Evolutionary conservation across 208 protist genomes (phyloP).

Genomic region (Leishmania gerbilli): DNA sequence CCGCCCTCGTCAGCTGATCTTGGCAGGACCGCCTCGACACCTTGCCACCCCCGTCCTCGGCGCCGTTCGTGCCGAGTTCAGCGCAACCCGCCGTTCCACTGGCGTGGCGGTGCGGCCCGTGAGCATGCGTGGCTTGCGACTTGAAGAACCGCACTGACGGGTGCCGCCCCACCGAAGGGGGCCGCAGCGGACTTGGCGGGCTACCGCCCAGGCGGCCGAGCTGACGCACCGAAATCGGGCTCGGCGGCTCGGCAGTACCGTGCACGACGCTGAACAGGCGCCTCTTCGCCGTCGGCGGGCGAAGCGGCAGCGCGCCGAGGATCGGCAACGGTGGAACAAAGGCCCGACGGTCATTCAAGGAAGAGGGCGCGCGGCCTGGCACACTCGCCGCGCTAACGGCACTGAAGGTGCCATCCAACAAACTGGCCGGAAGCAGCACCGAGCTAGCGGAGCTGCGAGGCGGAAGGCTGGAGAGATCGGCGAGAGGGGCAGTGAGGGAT

Average conservation of each 20-base stretch:
- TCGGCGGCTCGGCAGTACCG: constrained; percentile 43
- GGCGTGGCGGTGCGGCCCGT: constrained; percentile 6
- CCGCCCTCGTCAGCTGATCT: background rate
- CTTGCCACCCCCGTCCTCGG: background rate
- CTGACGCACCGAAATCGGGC: constrained; percentile 49
- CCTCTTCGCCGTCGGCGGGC: constrained; percentile 11
- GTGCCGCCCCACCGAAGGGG: constrained; percentile 22
- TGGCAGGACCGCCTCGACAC: background rate
- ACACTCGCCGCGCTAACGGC: constrained; percentile 21
- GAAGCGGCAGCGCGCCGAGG: constrained; percentile 19
- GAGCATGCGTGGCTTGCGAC: constrained; percentile 13
- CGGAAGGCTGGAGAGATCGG: background rate
- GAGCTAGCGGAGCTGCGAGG: constrained; percentile 18
- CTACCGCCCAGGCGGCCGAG: constrained; percentile 35
- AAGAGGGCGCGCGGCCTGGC: constrained; percentile 16
- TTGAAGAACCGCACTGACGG: constrained; percentile 71
- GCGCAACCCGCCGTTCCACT: background rate
- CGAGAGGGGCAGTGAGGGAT: background rate
- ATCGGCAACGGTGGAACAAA: constrained; percentile 19
- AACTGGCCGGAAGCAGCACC: constrained; percentile 8
- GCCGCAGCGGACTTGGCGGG: constrained; percentile 22
- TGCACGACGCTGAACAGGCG: constrained; percentile 77
- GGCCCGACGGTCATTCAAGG: constrained; percentile 1
- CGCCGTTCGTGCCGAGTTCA: background rate
- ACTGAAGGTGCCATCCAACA: constrained; percentile 18